These are phyloP conservation scores for Suillus bovinus DNA, from an alignment of 768 basidiomycete species.

Conservation along the genomic window DNA sequence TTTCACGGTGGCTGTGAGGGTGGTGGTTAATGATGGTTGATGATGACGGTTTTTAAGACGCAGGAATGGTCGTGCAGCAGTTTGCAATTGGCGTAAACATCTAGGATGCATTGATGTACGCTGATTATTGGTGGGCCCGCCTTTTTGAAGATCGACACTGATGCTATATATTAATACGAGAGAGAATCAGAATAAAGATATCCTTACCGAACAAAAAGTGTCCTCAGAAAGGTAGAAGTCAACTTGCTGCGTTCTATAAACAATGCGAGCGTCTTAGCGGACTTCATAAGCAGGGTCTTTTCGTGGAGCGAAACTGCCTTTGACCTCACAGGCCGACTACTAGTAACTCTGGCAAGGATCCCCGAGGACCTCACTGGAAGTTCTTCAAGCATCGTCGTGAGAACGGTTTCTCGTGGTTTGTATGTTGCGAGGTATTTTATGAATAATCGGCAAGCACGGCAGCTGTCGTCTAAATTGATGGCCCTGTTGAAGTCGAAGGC, in stretches of 20 bases:
- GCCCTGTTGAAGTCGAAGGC: not conserved
- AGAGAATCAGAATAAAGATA: not conserved
- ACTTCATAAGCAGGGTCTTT: not conserved
- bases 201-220: not conserved
- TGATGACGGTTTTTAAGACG: not conserved
- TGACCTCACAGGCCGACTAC: not conserved
- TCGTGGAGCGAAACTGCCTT: not conserved
- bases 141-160: not conserved
- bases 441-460: not conserved
- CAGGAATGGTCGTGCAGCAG: not conserved
- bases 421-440: not conserved
- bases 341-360: not conserved
- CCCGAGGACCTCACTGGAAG: not conserved
- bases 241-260: not conserved
- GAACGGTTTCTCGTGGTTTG: not conserved
- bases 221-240: not conserved
- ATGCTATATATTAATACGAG: not conserved
- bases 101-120: not conserved
- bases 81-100: not conserved
- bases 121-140: not conserved
- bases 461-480: not conserved
- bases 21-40: not conserved
- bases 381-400: not conserved
- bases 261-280: not conserved
- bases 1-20: not conserved